A percentile compares a stretch with the other conserved stretches of the same genome.
phyloP scores from a whole-genome alignment of 768 basidiomycete genomes.

The Pleurotus ostreatus region DNA sequence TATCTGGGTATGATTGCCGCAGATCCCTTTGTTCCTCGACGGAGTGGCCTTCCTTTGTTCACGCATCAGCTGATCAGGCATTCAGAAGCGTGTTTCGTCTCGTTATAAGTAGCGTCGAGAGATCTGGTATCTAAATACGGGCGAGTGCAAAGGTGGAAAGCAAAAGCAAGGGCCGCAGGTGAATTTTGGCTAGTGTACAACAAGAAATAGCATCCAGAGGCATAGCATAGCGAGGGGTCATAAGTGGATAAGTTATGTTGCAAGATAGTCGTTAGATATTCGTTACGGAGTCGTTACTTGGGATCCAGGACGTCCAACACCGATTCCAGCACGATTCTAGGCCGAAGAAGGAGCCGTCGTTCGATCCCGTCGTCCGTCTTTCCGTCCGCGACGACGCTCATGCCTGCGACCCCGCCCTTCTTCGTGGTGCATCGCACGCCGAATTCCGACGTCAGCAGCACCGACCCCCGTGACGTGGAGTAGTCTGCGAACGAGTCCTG shows the following conservation, averaged over 20 bases:
- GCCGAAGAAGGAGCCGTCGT: constrained; percentile 55
- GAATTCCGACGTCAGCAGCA: constrained; percentile 69
- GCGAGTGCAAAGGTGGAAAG: too few relatives aligned
- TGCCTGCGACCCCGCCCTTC: constrained; percentile 20
- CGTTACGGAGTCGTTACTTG: constrained; percentile 9
- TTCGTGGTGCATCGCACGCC: constrained; percentile 64
- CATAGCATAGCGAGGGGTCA: neutral
- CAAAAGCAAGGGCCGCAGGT: too few relatives aligned
- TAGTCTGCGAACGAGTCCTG: constrained; percentile 55
- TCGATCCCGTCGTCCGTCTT: constrained; percentile 45
- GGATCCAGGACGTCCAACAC: constrained; percentile 44
- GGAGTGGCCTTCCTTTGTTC: too few relatives aligned
- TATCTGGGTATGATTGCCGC: too few relatives aligned
- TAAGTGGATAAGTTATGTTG: constrained; percentile 4
- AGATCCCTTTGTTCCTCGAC: too few relatives aligned
- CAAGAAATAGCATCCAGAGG: neutral
- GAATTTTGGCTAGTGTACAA: neutral
- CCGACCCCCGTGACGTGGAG: constrained; percentile 41
- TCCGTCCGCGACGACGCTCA: constrained; percentile 13
- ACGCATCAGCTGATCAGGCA: too few relatives aligned
- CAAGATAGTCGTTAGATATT: too few relatives aligned
- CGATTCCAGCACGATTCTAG: constrained; percentile 78
- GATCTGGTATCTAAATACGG: too few relatives aligned
- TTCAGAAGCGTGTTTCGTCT: too few relatives aligned
- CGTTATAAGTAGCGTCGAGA: too few relatives aligned